Percentiles rank a stretch among this genome's conserved stretches.
Conservation (phyloP, 306 rosid species). For the Vicia villosa region DNA sequence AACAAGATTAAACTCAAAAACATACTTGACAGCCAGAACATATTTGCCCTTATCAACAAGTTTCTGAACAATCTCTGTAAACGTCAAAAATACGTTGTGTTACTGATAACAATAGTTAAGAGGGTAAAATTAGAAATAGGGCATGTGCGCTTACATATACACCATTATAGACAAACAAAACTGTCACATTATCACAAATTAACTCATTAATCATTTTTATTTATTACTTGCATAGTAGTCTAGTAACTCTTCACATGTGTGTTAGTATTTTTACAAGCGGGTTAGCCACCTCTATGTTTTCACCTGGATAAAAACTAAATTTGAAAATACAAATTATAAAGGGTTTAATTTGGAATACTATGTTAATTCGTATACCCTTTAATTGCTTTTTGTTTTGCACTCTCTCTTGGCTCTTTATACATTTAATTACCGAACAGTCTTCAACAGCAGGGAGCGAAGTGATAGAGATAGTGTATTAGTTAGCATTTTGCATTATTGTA, state of each 20-base stretch:
- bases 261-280: constrained; percentile 1
- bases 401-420: background rate
- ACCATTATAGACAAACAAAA: background rate
- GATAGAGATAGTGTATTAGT: too few relatives aligned
- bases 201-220: background rate
- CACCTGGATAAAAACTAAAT: background rate
- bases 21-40: constrained; percentile 65
- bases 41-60: constrained; percentile 58
- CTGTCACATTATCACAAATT: background rate
- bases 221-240: background rate
- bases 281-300: constrained; percentile 3
- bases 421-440: background rate
- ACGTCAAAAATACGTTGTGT: constrained; percentile 33
- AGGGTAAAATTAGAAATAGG: constrained; percentile 12
- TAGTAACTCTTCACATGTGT: background rate
- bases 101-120: constrained; percentile 9
- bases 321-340: background rate
- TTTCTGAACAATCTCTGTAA: constrained; percentile 74
- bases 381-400: background rate
- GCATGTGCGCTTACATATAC: background rate
- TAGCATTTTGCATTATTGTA: too few relatives aligned
- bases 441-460: background rate
- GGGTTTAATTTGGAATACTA: background rate
- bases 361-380: background rate
- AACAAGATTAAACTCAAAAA: constrained; percentile 65